Evolutionary conservation across 441 rosid species (phyloP), one percentile per base, ranked within the genome.

Genomic region (Mallotus repandus): DNA sequence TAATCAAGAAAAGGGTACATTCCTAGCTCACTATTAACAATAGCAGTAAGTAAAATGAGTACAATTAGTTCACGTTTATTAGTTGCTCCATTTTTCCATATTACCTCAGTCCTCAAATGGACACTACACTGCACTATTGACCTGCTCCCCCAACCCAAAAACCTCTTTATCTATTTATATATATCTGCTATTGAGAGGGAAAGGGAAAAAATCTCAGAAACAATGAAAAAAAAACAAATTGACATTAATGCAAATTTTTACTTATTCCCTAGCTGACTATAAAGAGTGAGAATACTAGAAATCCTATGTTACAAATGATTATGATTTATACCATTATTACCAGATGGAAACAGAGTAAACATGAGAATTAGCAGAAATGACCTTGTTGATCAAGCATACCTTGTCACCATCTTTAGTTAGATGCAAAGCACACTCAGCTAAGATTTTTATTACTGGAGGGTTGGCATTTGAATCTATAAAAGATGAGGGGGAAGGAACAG

Each of bases 401-500:
- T 95, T 95, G 87, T 92, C 98, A 69, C 97, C 92, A 46, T 91
- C 97, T 79, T 87, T 88, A 64, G 98, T 81, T 61, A 92, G 87
- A 77, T 61, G 89, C 88, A 95, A 83, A 79, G 97, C 91, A 82
- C 94, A 84, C 78, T 91, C 93, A 60, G 80, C 85, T 74, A 92
- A 84, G 43, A 79, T 60, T 63, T 84, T 81, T 64, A 85, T 59
- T 56, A 83, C 71, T 58, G 72, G 83, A 68, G 77, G 77, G 74
- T 74, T 76, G 72, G 76, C 74, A 48, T 78, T 81, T 74, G 79
- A 84, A 69, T 78, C 94, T 84, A 76, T 71, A 71, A 68, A 46
- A 66, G 53, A 52, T 69, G 45, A 35, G 35, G 63, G 53, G 32
- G 66, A 74, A 54, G 35, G 14, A 68, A 50, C 61, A 70, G 55